Evolutionary conservation across 208 protist species (phyloP).

Genomic region (Trypanosoma scelopori): DNA sequence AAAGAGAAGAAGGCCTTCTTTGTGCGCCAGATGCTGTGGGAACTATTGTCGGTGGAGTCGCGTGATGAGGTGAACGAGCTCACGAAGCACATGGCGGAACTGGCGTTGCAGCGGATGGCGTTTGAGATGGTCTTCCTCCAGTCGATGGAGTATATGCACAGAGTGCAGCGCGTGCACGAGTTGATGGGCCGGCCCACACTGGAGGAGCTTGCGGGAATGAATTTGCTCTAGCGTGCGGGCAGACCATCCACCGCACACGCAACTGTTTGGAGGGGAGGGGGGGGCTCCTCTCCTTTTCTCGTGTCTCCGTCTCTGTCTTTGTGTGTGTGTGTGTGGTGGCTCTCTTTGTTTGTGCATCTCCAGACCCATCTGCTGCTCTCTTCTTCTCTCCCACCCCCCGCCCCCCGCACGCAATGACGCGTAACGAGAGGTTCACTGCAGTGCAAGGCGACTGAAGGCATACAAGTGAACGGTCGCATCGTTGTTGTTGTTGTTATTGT

Average conservation of each 20-base stretch:
- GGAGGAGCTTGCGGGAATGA: conserved; percentile 55
- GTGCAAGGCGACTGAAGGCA: too few relatives aligned
- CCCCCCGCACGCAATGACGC: too few relatives aligned
- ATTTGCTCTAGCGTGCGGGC: conserved; percentile 46
- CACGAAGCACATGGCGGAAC: conserved; percentile 54
- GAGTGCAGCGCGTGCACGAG: conserved; percentile 70
- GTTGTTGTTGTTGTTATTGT: too few relatives aligned
- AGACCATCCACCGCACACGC: too few relatives aligned
- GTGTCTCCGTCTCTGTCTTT: conserved; percentile 15
- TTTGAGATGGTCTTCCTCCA: conserved; percentile 89
- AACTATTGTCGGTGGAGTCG: conserved; percentile 64
- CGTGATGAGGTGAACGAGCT: conserved; percentile 59
- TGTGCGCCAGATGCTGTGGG: conserved; percentile 75
- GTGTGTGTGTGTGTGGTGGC: background rate
- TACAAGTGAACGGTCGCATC: too few relatives aligned
- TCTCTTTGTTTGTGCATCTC: conserved; percentile 10
- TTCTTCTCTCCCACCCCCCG: background rate
- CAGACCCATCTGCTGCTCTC: background rate
- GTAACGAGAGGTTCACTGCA: background rate
- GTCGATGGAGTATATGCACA: conserved; percentile 89
- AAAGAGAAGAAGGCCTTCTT: conserved; percentile 88
- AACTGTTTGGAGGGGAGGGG: too few relatives aligned
- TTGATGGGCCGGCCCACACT: conserved; percentile 63
- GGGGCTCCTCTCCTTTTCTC: too few relatives aligned
- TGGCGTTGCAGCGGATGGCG: conserved; percentile 62